Evolutionary conservation across 1,284 basidiomycete genomes (phyloP), one percentile per base, ranked within the genome.

Genomic region (Wolfiporia cocos): DNA sequence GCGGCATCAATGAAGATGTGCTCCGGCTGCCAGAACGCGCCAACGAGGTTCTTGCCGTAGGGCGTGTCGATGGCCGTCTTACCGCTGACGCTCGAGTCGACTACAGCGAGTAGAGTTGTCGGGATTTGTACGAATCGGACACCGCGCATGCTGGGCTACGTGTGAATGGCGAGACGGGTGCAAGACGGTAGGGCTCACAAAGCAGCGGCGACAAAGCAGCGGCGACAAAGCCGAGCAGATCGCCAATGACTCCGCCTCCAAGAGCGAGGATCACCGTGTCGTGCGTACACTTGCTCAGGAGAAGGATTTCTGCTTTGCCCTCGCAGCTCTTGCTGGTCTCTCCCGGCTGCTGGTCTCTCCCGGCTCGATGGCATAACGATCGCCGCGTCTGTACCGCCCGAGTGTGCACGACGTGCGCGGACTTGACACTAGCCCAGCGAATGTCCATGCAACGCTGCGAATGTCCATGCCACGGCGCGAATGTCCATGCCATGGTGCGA

Each of bases 141-240:
- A 3, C 89, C 89, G 37, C 89, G 81, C 87, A 91, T 90, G 64
- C 84, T 86, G 47, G 18, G 19, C 10, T 32, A 7, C 10, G 29
- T 5, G 30, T 38, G 12, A 21, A 39, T 37, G 21, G 23, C 37
- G 24, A 41, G 26, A 24, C 20, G 23, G 22, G 7, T 20, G n/a
- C 24, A n/a, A 35, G 6, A 26, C 15, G 35, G 36, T 15, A 31
- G 22, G 47, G 76, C 88, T 68, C 57, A n/a, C n/a, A n/a, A n/a
- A n/a, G n/a, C n/a, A n/a, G n/a, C n/a, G n/a, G n/a, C n/a, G n/a
- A 92, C 91, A 97, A 96, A 14, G 95, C 99, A 3, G 96, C 92
- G 20, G 95, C 89, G 38, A 97, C 93, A 56, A 97, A 99, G 30
- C 95, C 95, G 45, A 92, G 83, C 15, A 99, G 73, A 67, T 99